Evolutionary conservation across 306 rosid genomes (phyloP).

Genomic region (Cicer cuneatum): DNA sequence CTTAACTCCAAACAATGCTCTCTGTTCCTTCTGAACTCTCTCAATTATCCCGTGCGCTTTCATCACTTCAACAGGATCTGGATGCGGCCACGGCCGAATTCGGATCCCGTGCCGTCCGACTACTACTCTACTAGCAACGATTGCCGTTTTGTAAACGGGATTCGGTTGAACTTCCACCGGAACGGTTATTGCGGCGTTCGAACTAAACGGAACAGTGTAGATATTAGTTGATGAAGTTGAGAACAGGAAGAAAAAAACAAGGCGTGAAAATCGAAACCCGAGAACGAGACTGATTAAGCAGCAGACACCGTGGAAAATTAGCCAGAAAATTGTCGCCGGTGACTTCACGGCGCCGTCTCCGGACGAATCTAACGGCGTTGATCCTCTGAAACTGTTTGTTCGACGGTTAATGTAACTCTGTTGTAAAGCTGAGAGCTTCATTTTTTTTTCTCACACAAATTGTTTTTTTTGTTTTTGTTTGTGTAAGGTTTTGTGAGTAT

Average conservation of each 20-base stretch:
- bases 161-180: slow-evolving; percentile 47
- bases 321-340: slow-evolving; percentile 85
- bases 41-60: slow-evolving; percentile 91
- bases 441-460: slow-evolving; percentile 23
- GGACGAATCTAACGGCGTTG: slow-evolving; percentile 68
- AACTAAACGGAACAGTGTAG: slow-evolving; percentile 74
- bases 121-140: slow-evolving; percentile 70
- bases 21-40: slow-evolving; percentile 91
- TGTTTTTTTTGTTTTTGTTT: background rate
- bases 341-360: slow-evolving; percentile 71
- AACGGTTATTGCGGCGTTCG: slow-evolving; percentile 54
- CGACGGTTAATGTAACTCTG: slow-evolving; percentile 86
- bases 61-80: slow-evolving; percentile 93
- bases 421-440: slow-evolving; percentile 93
- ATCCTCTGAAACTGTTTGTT: slow-evolving; percentile 76
- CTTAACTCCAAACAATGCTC: slow-evolving; percentile 81
- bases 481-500: background rate
- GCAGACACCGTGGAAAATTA: slow-evolving; percentile 85
- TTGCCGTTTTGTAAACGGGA: slow-evolving; percentile 49
- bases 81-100: slow-evolving; percentile 98
- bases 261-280: slow-evolving; percentile 95
- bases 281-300: slow-evolving; percentile 90
- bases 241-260: slow-evolving; percentile 88
- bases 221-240: slow-evolving; percentile 71
- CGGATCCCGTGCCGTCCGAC: slow-evolving; percentile 99